Percentiles rank a stretch among this genome's conserved stretches.
These are phyloP conservation scores for Phaeophleospora eucalypticola DNA, from an alignment of 2,329 filamentous ascomycete species.

Conservation along the genomic window DNA sequence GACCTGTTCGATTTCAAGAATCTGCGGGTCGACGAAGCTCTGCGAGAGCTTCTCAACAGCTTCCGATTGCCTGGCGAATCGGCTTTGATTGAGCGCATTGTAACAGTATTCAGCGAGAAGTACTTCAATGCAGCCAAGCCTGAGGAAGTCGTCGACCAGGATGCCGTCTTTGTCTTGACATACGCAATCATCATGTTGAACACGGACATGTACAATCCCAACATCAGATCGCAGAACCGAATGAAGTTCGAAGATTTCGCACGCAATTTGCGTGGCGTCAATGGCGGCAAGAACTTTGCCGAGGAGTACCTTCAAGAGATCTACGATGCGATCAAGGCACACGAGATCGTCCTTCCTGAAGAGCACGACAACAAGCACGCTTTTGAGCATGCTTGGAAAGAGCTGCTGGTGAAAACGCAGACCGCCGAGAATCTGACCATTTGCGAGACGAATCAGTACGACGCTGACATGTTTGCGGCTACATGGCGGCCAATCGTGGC, in stretches of 20 bases:
- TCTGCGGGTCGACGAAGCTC: constrained; percentile 83
- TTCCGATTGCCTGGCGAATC: constrained; percentile 95
- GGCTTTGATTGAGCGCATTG: constrained; percentile 84
- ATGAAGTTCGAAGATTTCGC: constrained; percentile 84
- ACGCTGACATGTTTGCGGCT: constrained; percentile 94
- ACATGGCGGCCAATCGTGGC: constrained; percentile 95
- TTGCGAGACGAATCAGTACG: constrained; percentile 89
- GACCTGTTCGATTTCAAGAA: constrained; percentile 81
- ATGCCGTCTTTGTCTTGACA: constrained; percentile 82
- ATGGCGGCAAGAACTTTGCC: constrained; percentile 78
- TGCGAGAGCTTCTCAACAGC: constrained; percentile 79
- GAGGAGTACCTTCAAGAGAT: constrained; percentile 79
- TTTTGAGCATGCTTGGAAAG: constrained; percentile 97
- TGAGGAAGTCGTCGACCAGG: constrained; percentile 74
- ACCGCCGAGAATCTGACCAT: constrained; percentile 68
- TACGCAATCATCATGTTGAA: constrained; percentile 98
- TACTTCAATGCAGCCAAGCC: constrained; percentile 69
- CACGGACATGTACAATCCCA: constrained; percentile 94
- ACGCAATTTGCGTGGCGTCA: constrained; percentile 85
- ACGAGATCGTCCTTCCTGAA: constrained; percentile 94
- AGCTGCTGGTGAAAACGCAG: constrained; percentile 80
- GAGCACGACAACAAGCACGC: constrained; percentile 96
- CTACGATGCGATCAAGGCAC: constrained; percentile 83
- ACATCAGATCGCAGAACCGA: constrained; percentile 70
- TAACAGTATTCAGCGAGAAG: constrained; percentile 80